Conservation (phyloP, 805 yeast species). For the Pichia thaimueangensis region DNA sequence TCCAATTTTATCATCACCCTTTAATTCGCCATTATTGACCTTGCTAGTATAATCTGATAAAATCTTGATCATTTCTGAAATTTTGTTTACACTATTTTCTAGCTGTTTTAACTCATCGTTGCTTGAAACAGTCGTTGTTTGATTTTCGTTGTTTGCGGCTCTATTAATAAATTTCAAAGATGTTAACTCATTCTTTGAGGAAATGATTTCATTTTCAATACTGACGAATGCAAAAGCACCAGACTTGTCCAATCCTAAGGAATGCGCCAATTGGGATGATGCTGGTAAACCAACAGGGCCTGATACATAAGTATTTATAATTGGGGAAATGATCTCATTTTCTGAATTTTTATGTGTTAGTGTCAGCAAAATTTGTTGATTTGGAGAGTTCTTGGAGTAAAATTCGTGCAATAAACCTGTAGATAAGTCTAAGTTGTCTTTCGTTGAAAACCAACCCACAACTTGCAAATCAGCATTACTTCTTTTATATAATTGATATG, state of each 20-base stretch:
- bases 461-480: slow-evolving; percentile 74
- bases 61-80: slow-evolving; percentile 42
- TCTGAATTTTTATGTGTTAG: slow-evolving; percentile 49
- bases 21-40: slow-evolving; percentile 36
- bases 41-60: slow-evolving; percentile 43
- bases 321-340: slow-evolving; percentile 48
- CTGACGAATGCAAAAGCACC: slow-evolving; percentile 66
- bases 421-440: slow-evolving; percentile 55
- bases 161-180: slow-evolving; percentile 43
- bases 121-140: slow-evolving; percentile 28
- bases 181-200: slow-evolving; percentile 52
- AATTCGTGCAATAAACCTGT: slow-evolving; percentile 78
- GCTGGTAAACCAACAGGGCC: slow-evolving; percentile 59
- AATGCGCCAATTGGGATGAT: slow-evolving; percentile 31
- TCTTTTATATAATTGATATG: slow-evolving; percentile 65
- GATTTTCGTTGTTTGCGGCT: slow-evolving; percentile 30
- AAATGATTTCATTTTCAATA: slow-evolving; percentile 57
- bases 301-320: slow-evolving; percentile 64
- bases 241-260: slow-evolving; percentile 34
- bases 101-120: slow-evolving; percentile 42
- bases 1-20: slow-evolving; percentile 55
- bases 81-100: slow-evolving; percentile 38
- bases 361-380: slow-evolving; percentile 75
- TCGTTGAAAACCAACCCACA: slow-evolving; percentile 78
- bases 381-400: slow-evolving; percentile 69